Base-by-base conservation (phyloP, 163 green algal genomes). In the Smithsoniella earleae region DNA sequence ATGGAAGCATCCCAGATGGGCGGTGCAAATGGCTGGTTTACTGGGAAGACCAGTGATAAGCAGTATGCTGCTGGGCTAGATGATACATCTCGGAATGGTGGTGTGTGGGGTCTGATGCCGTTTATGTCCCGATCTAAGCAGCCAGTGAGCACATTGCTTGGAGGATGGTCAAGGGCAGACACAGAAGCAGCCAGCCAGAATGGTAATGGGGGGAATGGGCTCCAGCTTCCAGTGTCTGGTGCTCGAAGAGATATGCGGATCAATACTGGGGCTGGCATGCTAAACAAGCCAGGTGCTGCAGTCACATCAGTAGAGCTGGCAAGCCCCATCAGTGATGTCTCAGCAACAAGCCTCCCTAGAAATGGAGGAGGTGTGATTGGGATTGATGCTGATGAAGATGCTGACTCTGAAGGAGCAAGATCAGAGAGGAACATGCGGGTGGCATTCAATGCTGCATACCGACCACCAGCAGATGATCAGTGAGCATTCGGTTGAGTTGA, bases 11-110 rank as follows among this genome's bases (percentile, higher is more conserved):
- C n/a, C n/a, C n/a, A n/a, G n/a, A n/a, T n/a, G n/a, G n/a, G n/a
- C n/a, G 34, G 58, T 36, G 40, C 10, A 10, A 34, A 34, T 33
- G 58, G 58, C 6, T 69, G 58, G 58, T 69, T 69, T 33, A 69
- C 58, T 0, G 58, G 58, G 27, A 69, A 69, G 25, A 16, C 27
- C 27, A 34, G 43, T 38, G 58, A 69, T 10, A 69, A 69, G 58
- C 58, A 69, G 58, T 69, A 45, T 36, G 34, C 27, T n/a, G 58
- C 58, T 16, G 58, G 58, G n/a, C 58, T 69, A 5, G 58, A 69
- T 38, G 58, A 69, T 30, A 30, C 58, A 16, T 45, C 58, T 5
- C 30, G 58, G 0, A 34, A 3, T 0, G 16, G 25, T 1, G 25
- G 58, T 1, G 25, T 30, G 27, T 69, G 58, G 58, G 58, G 58